Evolutionary conservation across 129 eudicot genomes (phyloP).

Genomic region (Cynara cardunculus): DNA sequence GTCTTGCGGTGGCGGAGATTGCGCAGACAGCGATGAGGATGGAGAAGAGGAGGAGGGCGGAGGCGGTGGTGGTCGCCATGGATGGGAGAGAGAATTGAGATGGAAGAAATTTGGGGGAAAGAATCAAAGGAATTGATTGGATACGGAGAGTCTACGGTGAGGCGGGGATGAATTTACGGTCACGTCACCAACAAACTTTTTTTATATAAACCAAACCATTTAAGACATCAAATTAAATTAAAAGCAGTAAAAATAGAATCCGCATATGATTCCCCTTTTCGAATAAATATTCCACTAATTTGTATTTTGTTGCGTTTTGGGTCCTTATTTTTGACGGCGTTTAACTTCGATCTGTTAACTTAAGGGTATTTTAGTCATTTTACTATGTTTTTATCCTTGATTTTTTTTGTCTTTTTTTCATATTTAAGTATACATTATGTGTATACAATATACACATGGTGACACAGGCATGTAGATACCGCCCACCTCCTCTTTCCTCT

Average conservation of each 20-base stretch:
- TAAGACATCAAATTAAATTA: neutral
- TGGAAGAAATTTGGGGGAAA: slow-evolving; percentile 18
- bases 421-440: too few relatives aligned
- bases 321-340: neutral
- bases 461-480: too few relatives aligned
- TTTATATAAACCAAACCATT: neutral
- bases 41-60: slow-evolving; percentile 31
- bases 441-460: too few relatives aligned
- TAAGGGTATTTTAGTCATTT: too few relatives aligned
- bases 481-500: too few relatives aligned
- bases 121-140: neutral
- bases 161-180: slow-evolving; percentile 18
- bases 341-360: too few relatives aligned
- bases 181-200: slow-evolving; percentile 12
- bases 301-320: neutral
- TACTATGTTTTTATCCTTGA: too few relatives aligned
- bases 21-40: slow-evolving; percentile 40
- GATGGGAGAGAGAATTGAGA: slow-evolving; percentile 4
- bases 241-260: too few relatives aligned
- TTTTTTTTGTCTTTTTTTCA: too few relatives aligned
- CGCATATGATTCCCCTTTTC: neutral
- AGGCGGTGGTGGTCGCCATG: slow-evolving; percentile 40
- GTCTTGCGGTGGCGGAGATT: slow-evolving; percentile 57
- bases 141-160: slow-evolving; percentile 15
- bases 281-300: too few relatives aligned